A percentile compares a stretch with the other conserved stretches of the same genome.
phyloP scores from a whole-genome alignment of 345 rosid genomes.

The Cardamine chenopodiifolia region DNA sequence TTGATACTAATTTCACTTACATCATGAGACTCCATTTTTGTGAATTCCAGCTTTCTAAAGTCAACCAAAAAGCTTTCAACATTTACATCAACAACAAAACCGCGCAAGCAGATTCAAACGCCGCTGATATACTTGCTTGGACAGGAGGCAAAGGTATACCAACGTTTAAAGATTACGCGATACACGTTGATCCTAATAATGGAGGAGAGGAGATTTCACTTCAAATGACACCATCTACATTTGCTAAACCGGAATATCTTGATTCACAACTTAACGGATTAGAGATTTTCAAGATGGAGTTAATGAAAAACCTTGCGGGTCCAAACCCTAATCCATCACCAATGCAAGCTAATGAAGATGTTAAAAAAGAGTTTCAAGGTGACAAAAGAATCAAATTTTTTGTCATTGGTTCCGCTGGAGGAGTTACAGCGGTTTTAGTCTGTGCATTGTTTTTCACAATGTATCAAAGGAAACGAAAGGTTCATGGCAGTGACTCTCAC shows the following conservation, averaged over 20 bases:
- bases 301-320: slow-evolving; percentile 59
- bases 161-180: slow-evolving; percentile 57
- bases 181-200: slow-evolving; percentile 42
- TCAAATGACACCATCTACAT: slow-evolving; percentile 56
- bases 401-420: slow-evolving; percentile 64
- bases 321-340: slow-evolving; percentile 63
- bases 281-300: slow-evolving; percentile 71
- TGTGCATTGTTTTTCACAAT: slow-evolving; percentile 55
- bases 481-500: slow-evolving; percentile 44
- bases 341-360: slow-evolving; percentile 50
- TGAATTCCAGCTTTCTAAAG: slow-evolving; percentile 50
- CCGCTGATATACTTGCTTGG: slow-evolving; percentile 69
- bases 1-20: slow-evolving; percentile 70
- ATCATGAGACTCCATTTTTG: slow-evolving; percentile 76
- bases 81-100: slow-evolving; percentile 67
- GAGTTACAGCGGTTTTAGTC: slow-evolving; percentile 54
- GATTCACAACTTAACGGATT: slow-evolving; percentile 68
- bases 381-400: slow-evolving; percentile 33
- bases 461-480: slow-evolving; percentile 46
- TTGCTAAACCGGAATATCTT: slow-evolving; percentile 46
- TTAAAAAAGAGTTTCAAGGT: slow-evolving; percentile 23
- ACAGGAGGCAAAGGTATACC: slow-evolving; percentile 54
- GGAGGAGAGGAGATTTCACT: slow-evolving; percentile 53
- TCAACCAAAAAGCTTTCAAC: slow-evolving; percentile 68
- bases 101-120: slow-evolving; percentile 46